These are phyloP conservation scores for Myxozyma melibiosi DNA, from an alignment of 805 yeast species.

Conservation along the genomic window DNA sequence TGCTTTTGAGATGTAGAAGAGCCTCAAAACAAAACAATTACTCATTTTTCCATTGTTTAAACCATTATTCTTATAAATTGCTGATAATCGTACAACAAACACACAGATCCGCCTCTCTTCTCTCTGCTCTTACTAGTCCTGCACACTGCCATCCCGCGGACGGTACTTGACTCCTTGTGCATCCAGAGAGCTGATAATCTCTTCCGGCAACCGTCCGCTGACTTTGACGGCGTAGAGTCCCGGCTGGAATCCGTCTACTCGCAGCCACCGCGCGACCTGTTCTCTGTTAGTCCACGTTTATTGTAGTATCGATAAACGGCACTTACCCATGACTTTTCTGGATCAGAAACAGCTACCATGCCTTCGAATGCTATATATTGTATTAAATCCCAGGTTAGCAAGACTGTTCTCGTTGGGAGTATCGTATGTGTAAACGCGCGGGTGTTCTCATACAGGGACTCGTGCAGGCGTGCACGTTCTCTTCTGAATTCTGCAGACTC, in stretches of 20 bases:
- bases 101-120: neutral
- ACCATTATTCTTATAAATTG: too few species aligned
- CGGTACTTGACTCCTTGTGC: constrained; percentile 79
- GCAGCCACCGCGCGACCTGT: constrained; percentile 80
- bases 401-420: neutral
- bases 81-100: neutral
- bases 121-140: too few species aligned
- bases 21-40: too few species aligned
- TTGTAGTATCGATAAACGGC: neutral
- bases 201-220: constrained; percentile 87
- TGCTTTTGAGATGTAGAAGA: too few species aligned
- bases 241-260: constrained; percentile 83
- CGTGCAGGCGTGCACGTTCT: constrained; percentile 85
- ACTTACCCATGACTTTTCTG: constrained; percentile 80
- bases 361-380: constrained; percentile 75
- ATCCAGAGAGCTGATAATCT: constrained; percentile 70
- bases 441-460: constrained; percentile 60
- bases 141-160: constrained; percentile 83
- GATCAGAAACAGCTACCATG: constrained; percentile 83
- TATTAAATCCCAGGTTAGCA: neutral
- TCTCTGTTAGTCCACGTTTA: neutral
- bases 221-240: constrained; percentile 92
- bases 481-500: constrained; percentile 76
- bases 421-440: neutral
- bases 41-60: too few species aligned